Evolutionary conservation across 2,329 filamentous ascomycete species (phyloP).

Genomic region (Thielaviopsis cerberus): DNA sequence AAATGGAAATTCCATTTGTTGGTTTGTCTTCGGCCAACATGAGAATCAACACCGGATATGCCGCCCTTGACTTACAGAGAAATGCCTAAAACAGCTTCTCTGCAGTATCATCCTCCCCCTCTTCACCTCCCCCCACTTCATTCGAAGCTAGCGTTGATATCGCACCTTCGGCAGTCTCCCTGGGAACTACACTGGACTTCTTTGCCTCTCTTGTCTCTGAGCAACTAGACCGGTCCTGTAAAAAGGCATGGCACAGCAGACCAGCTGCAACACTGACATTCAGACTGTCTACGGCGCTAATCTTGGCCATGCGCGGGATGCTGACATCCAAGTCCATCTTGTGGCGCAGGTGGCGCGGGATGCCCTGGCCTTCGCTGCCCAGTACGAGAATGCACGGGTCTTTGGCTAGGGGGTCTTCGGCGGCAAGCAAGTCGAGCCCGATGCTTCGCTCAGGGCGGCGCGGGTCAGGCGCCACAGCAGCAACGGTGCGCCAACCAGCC

Average conservation of each 20-base stretch:
- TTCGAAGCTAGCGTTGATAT: background rate
- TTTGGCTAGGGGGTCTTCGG: slow-evolving; percentile 30
- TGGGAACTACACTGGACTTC: background rate
- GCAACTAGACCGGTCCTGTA: background rate
- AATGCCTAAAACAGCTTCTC: background rate
- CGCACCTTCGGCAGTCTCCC: background rate
- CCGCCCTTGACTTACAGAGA: no score
- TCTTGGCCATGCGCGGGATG: slow-evolving; percentile 39
- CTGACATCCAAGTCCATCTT: slow-evolving; percentile 47
- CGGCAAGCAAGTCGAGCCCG: slow-evolving; percentile 16
- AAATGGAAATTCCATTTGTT: no score
- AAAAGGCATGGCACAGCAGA: slow-evolving; percentile 52
- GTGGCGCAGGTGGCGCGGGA: slow-evolving; percentile 44
- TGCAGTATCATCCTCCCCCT: background rate
- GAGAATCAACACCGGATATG: no score
- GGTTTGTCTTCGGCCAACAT: no score
- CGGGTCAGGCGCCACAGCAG: slow-evolving; percentile 38
- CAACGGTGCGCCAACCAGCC: slow-evolving; percentile 69
- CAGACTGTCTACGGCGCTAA: slow-evolving; percentile 59
- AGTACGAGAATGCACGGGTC: slow-evolving; percentile 63
- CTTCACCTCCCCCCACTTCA: background rate
- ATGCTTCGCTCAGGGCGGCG: slow-evolving; percentile 18
- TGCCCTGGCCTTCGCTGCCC: slow-evolving; percentile 61
- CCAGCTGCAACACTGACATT: slow-evolving; percentile 84
- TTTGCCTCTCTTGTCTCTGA: background rate